These are phyloP conservation scores for Phaffia australis DNA, from an alignment of 768 basidiomycete genomes.

Conservation along the genomic window DNA sequence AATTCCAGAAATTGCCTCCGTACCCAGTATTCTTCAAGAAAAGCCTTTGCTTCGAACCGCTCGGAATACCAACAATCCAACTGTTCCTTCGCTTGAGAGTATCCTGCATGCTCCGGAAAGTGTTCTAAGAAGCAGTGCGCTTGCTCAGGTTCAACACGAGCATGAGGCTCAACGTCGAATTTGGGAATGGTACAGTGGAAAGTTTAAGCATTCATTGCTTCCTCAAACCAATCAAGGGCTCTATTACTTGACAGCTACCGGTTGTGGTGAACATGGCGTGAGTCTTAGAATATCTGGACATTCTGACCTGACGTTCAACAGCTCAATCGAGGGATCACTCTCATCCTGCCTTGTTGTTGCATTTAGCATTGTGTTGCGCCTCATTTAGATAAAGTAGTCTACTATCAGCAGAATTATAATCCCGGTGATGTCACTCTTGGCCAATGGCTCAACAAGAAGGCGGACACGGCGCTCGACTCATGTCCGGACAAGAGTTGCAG, in stretches of 20 bases:
- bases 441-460: conserved; percentile 75
- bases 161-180: conserved; percentile 78
- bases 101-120: conserved; percentile 54
- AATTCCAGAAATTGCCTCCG: background rate
- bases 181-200: conserved; percentile 91
- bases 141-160: conserved; percentile 60
- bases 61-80: background rate
- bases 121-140: conserved; percentile 61
- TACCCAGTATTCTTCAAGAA: background rate
- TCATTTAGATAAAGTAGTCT: conserved; percentile 48
- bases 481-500: conserved; percentile 72
- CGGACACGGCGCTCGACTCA: conserved; percentile 43
- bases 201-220: conserved; percentile 73
- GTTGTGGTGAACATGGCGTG: conserved; percentile 1
- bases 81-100: conserved; percentile 17
- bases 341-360: background rate
- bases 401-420: conserved; percentile 66
- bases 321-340: conserved; percentile 2
- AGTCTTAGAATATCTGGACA: background rate
- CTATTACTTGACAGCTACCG: conserved; percentile 58
- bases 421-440: conserved; percentile 67
- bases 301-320: background rate
- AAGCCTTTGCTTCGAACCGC: too few species aligned
- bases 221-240: conserved; percentile 91
- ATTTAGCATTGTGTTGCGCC: conserved; percentile 49